Evolutionary conservation across 2,329 filamentous ascomycete genomes (phyloP).

Genomic region (Epichloe coenophiala): DNA sequence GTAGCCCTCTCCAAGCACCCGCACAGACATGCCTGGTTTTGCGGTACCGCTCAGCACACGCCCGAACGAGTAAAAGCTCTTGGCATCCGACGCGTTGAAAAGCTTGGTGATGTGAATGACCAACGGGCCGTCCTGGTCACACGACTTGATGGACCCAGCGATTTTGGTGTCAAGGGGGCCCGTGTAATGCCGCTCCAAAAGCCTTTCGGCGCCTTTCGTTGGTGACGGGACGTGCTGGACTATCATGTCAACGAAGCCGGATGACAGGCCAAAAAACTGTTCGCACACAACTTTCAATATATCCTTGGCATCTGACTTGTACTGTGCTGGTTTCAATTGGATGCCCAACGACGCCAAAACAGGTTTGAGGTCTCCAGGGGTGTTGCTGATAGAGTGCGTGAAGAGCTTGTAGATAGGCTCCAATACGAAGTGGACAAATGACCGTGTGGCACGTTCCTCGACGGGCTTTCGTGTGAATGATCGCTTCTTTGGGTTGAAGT

Average conservation of each 20-base stretch:
- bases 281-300: constrained; percentile 81
- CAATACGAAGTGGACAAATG: constrained; percentile 87
- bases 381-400: constrained; percentile 86
- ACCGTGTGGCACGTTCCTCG: constrained; percentile 68
- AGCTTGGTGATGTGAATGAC: constrained; percentile 90
- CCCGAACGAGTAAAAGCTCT: constrained; percentile 78
- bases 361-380: constrained; percentile 66
- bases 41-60: constrained; percentile 88
- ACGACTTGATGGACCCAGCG: constrained; percentile 65
- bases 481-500: constrained; percentile 81
- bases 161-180: constrained; percentile 75
- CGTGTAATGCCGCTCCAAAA: constrained; percentile 81
- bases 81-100: constrained; percentile 82
- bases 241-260: constrained; percentile 92
- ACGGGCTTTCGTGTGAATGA: constrained; percentile 81
- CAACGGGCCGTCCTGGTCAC: constrained; percentile 79
- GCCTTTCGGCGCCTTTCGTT: constrained; percentile 58
- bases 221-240: constrained; percentile 82
- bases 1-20: constrained; percentile 89
- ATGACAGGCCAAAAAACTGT: constrained; percentile 79
- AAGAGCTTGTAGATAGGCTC: constrained; percentile 98
- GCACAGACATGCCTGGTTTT: constrained; percentile 65
- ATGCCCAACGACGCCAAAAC: constrained; percentile 74
- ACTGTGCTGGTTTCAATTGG: constrained; percentile 77
- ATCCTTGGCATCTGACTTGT: constrained; percentile 78